These are phyloP conservation scores for Amoeboaphelidium protococcarum DNA, from an alignment of 371 early-diverging fungal genomes.

Conservation along the genomic window DNA sequence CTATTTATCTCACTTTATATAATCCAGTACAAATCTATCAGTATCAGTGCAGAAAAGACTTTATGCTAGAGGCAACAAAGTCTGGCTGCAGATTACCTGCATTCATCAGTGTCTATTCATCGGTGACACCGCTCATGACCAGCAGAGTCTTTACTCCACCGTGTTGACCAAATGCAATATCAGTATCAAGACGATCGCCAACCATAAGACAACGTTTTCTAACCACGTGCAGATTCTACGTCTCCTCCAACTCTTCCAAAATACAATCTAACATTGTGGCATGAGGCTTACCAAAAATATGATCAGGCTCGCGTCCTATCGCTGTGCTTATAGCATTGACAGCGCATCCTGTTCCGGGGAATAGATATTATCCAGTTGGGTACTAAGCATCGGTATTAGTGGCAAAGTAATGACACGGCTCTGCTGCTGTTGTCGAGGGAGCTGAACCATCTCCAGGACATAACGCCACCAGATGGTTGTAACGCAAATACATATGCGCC, in stretches of 20 bases:
- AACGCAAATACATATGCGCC: slow-evolving; percentile 50
- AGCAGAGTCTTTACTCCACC: slow-evolving; percentile 66
- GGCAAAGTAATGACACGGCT: slow-evolving; percentile 62
- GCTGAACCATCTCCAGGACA: too few relatives aligned
- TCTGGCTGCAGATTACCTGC: not conserved
- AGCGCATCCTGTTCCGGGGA: slow-evolving; percentile 67
- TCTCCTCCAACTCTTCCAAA: slow-evolving; percentile 16
- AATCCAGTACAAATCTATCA: too few relatives aligned
- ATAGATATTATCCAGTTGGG: slow-evolving; percentile 41
- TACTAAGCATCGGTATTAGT: slow-evolving; percentile 77
- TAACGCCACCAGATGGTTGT: slow-evolving; percentile 31
- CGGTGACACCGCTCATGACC: slow-evolving; percentile 51
- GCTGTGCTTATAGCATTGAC: slow-evolving; percentile 39
- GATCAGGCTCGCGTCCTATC: slow-evolving; percentile 34
- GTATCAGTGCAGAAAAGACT: too few relatives aligned
- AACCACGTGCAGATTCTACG: slow-evolving; percentile 39
- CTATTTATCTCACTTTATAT: not conserved
- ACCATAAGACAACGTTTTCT: slow-evolving; percentile 66
- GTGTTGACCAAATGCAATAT: slow-evolving; percentile 69
- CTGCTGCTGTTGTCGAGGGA: too few relatives aligned
- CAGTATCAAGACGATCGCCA: slow-evolving; percentile 85
- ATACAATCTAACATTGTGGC: slow-evolving; percentile 72
- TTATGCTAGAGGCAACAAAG: too few relatives aligned
- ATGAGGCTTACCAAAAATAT: slow-evolving; percentile 73
- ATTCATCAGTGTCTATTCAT: not conserved